Conservation (phyloP, 2,329 filamentous ascomycete species). For the Biscogniauxia sp. region DNA sequence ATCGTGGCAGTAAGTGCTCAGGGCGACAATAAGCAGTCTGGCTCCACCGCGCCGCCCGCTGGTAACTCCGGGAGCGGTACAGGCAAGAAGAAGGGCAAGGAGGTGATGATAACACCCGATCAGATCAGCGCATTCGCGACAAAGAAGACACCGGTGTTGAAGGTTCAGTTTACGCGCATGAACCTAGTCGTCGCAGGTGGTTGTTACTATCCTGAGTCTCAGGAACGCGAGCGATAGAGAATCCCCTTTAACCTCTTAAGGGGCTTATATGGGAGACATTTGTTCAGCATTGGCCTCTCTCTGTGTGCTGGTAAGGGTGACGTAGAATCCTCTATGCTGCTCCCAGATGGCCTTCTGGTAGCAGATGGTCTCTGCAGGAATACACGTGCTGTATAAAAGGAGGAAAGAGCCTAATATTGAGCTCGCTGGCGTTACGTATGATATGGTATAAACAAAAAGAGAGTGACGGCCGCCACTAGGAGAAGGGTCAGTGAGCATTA, state of each 20-base stretch:
- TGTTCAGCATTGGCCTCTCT: too few relatives aligned
- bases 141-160: constrained; percentile 93
- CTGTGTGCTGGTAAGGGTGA: too few relatives aligned
- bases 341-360: neutral
- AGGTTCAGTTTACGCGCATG: constrained; percentile 91
- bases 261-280: too few relatives aligned
- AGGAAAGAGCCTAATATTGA: neutral
- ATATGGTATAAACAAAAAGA: neutral
- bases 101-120: constrained; percentile 85
- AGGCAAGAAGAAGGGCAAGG: constrained; percentile 78
- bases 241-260: neutral
- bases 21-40: constrained; percentile 39
- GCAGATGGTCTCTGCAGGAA: neutral
- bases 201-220: constrained; percentile 55
- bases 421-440: neutral
- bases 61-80: constrained; percentile 30
- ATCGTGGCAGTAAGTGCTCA: constrained; percentile 42
- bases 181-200: constrained; percentile 88
- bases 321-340: neutral
- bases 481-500: neutral
- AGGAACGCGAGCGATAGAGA: constrained; percentile 26
- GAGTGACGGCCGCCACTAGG: neutral
- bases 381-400: neutral
- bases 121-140: constrained; percentile 94
- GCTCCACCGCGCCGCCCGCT: constrained; percentile 30